These are phyloP conservation scores for Letharia lupina DNA, from an alignment of 495 filamentous ascomycete genomes.

Conservation along the genomic window DNA sequence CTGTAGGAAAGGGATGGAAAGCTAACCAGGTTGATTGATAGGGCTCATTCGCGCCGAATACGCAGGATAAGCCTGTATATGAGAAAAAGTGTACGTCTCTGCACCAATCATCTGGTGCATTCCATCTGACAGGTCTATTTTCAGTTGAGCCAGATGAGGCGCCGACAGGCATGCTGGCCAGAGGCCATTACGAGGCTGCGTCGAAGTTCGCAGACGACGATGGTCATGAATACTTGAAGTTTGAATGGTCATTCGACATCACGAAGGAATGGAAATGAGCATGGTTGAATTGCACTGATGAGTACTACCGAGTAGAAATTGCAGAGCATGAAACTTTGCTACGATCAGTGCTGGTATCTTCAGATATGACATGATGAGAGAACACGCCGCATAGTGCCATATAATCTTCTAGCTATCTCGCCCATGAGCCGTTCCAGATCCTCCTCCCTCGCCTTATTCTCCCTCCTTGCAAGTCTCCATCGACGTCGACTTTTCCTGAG, in stretches of 20 bases:
- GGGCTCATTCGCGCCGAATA: conserved; percentile 88
- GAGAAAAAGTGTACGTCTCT: conserved; percentile 75
- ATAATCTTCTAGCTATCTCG: not conserved
- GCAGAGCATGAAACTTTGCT: not conserved
- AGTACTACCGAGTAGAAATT: not conserved
- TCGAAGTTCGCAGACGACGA: conserved; percentile 93
- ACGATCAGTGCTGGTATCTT: not conserved
- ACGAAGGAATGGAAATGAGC: conserved; percentile 76
- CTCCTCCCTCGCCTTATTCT: no score
- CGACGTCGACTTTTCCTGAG: no score
- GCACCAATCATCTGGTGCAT: not conserved
- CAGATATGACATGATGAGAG: not conserved
- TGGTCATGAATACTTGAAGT: conserved; percentile 70
- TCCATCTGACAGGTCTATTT: conserved; percentile 7
- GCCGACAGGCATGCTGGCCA: conserved; percentile 76
- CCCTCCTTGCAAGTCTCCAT: no score
- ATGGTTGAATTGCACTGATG: not conserved
- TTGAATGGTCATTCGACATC: conserved; percentile 93
- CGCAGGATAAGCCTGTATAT: conserved; percentile 70
- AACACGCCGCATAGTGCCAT: not conserved
- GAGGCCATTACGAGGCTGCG: conserved; percentile 76
- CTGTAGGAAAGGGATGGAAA: not conserved
- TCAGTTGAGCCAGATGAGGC: conserved; percentile 83
- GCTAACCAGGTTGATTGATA: conserved; percentile 21
- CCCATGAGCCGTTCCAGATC: not conserved